Evolutionary conservation across 139 green algal species (phyloP).

Genomic region (Closterium sp.): DNA sequence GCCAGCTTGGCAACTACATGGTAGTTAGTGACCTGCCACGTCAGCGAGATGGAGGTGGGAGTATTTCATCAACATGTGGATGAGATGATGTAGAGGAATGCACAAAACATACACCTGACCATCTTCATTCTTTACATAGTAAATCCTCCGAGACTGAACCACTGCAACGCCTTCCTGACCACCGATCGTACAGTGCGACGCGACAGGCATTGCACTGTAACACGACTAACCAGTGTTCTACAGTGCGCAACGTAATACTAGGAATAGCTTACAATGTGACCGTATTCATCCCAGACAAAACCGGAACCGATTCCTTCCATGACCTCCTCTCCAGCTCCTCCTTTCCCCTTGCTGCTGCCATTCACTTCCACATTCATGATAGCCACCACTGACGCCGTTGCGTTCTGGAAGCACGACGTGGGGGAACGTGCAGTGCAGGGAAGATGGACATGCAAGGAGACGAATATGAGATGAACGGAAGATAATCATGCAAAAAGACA

Average conservation of each 20-base stretch:
- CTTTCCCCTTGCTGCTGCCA: neutral
- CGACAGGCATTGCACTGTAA: too few species aligned
- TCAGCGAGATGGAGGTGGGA: neutral
- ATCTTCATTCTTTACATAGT: neutral
- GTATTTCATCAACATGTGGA: neutral
- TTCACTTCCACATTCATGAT: slow-evolving; percentile 24
- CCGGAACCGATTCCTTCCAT: slow-evolving; percentile 69
- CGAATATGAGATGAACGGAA: neutral
- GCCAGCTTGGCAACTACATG: slow-evolving; percentile 68
- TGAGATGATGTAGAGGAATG: neutral
- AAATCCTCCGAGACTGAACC: neutral
- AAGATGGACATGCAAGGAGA: neutral
- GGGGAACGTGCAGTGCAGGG: neutral
- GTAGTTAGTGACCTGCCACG: slow-evolving; percentile 70
- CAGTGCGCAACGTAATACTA: neutral
- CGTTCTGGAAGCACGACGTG: neutral
- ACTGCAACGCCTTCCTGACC: neutral
- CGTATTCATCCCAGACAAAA: slow-evolving; percentile 70
- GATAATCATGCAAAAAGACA: too few species aligned
- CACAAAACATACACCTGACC: neutral
- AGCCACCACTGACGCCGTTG: slow-evolving; percentile 18
- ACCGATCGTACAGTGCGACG: slow-evolving; percentile 55
- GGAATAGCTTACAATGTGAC: slow-evolving; percentile 57
- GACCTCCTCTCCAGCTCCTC: neutral
- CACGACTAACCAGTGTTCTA: too few species aligned